phyloP scores from a whole-genome alignment of 2,329 filamentous ascomycete species.

The Ceratocystis cubensis region DNA sequence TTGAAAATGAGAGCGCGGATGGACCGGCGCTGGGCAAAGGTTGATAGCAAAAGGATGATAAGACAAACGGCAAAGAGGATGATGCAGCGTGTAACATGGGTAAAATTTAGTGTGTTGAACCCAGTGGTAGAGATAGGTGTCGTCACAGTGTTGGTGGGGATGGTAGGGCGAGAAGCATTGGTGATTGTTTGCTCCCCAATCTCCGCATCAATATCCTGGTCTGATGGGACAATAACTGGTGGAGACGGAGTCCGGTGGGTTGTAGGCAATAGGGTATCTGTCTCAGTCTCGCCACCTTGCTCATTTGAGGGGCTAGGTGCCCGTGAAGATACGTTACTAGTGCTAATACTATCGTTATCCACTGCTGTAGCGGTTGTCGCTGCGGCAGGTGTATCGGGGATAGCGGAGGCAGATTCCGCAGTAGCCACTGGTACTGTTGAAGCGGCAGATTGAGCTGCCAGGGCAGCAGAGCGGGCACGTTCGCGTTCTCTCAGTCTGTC shows the following conservation, averaged over 20 bases:
- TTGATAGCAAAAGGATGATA: slow-evolving; percentile 47
- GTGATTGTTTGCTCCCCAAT: slow-evolving; percentile 32
- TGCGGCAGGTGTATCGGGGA: not conserved
- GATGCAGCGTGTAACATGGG: slow-evolving; percentile 45
- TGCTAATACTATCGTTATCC: not conserved
- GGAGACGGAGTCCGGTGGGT: slow-evolving; percentile 20
- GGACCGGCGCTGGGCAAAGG: slow-evolving; percentile 46
- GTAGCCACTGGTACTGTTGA: slow-evolving; percentile 27
- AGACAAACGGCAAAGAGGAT: slow-evolving; percentile 43
- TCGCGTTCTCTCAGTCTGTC: slow-evolving; percentile 43
- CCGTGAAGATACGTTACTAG: slow-evolving; percentile 21
- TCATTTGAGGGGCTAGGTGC: slow-evolving; percentile 19
- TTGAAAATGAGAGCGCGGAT: slow-evolving; percentile 48
- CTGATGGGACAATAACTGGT: slow-evolving; percentile 46
- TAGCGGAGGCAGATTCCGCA: slow-evolving; percentile 23
- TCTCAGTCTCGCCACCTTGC: slow-evolving; percentile 11
- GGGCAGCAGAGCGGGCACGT: slow-evolving; percentile 22
- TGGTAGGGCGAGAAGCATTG: not conserved
- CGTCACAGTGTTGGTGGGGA: slow-evolving; percentile 25
- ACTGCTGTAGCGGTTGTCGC: not conserved
- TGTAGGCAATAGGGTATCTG: slow-evolving; percentile 13
- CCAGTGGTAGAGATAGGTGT: slow-evolving; percentile 27
- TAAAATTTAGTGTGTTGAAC: slow-evolving; percentile 34
- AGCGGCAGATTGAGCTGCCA: not conserved
- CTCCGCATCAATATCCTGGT: slow-evolving; percentile 51